A percentile compares a stretch with the other conserved stretches of the same genome.
Evolutionary conservation across 2,329 filamentous ascomycete genomes (phyloP).

Genomic region (Aspergillus cejpii): DNA sequence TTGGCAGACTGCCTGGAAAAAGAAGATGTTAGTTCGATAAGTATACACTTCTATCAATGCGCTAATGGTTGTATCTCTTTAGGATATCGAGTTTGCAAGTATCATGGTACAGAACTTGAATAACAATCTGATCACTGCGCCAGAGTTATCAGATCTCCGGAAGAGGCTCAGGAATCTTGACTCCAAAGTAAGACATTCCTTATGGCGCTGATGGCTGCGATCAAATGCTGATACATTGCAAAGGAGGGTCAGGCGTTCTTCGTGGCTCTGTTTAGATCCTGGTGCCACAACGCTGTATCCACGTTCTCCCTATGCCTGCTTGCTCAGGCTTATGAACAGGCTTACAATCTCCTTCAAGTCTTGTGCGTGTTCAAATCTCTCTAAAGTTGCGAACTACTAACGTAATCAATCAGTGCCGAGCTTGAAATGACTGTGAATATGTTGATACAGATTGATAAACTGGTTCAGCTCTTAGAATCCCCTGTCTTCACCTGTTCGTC

Average conservation of each 20-base stretch:
- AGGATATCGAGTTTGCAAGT: conserved; percentile 93
- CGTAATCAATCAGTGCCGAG: conserved; percentile 63
- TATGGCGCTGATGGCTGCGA: not conserved
- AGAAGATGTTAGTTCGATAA: conserved; percentile 57
- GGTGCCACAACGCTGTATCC: conserved; percentile 97
- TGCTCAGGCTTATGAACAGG: conserved; percentile 95
- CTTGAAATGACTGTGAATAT: conserved; percentile 99
- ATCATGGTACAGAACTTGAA: conserved; percentile 99
- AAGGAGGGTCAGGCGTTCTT: conserved; percentile 94
- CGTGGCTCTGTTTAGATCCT: conserved; percentile 86
- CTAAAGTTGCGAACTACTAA: conserved; percentile 9
- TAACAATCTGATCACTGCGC: conserved; percentile 96
- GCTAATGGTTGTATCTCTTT: conserved; percentile 6
- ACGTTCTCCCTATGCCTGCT: conserved; percentile 94
- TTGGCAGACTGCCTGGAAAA: conserved; percentile 95
- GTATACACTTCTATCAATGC: not conserved
- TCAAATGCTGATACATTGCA: conserved; percentile 14
- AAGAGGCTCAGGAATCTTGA: conserved; percentile 88
- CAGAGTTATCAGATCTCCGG: conserved; percentile 82
- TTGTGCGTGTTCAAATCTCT: conserved; percentile 58
- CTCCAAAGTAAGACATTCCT: conserved; percentile 56
- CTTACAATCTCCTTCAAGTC: conserved; percentile 90
- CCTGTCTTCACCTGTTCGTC: conserved; percentile 89
- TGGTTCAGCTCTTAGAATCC: conserved; percentile 92
- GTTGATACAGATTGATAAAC: conserved; percentile 96